Conservation (phyloP, 768 basidiomycete species). For the Rhodosporidiobolus odoratus region DNA sequence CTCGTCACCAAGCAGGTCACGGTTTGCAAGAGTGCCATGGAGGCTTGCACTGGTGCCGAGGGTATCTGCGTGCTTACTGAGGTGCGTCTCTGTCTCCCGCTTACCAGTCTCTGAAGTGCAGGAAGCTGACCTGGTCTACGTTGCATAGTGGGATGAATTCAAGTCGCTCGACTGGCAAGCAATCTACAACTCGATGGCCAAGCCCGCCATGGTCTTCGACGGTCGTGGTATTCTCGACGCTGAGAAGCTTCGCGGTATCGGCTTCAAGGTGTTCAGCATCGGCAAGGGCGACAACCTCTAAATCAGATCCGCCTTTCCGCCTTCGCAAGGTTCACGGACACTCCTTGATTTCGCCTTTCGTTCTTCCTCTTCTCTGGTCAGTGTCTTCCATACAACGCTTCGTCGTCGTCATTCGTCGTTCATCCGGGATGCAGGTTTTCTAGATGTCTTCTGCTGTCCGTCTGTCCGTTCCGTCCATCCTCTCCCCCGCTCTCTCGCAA, state of each 20-base stretch:
- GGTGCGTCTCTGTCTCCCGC: conserved; percentile 36
- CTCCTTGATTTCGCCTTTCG: too few species aligned
- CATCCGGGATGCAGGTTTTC: too few species aligned
- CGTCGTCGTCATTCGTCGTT: too few species aligned
- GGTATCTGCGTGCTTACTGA: conserved; percentile 94
- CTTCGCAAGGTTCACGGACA: too few species aligned
- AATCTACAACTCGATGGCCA: conserved; percentile 83
- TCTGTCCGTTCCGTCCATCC: too few species aligned
- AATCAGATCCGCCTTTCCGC: neutral
- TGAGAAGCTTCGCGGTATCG: conserved; percentile 71
- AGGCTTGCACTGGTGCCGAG: conserved; percentile 82
- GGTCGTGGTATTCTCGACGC: conserved; percentile 81
- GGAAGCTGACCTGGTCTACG: neutral
- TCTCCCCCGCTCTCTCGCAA: too few species aligned
- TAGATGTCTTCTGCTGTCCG: too few species aligned
- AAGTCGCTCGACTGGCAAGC: conserved; percentile 79
- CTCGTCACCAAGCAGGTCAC: conserved; percentile 84
- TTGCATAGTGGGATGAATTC: conserved; percentile 81
- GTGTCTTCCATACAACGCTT: too few species aligned
- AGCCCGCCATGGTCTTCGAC: conserved; percentile 95
- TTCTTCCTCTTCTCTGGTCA: too few species aligned
- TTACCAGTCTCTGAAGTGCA: neutral
- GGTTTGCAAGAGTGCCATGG: conserved; percentile 68
- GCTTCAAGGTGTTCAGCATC: conserved; percentile 62
- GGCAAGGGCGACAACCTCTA: conserved; percentile 41